phyloP scores from a whole-genome alignment of 2,329 filamentous ascomycete genomes.

The Aspergillus phoenicis region DNA sequence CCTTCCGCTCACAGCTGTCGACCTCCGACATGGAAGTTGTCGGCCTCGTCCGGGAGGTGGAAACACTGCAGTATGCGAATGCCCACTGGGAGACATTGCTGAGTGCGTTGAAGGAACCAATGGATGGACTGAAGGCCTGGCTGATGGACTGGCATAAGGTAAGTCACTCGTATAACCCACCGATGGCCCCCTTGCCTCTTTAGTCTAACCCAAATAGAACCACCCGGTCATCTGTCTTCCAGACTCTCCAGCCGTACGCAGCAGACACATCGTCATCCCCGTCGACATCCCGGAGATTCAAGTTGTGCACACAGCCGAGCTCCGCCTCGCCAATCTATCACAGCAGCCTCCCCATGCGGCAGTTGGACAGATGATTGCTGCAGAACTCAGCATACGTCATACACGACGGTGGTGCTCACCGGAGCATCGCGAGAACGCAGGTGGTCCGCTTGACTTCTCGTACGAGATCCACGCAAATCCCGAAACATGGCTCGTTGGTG shows the following conservation, averaged over 20 bases:
- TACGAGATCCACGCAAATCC: slow-evolving; percentile 76
- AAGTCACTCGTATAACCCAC: slow-evolving; percentile 17
- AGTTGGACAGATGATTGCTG: slow-evolving; percentile 52
- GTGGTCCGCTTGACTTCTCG: slow-evolving; percentile 69
- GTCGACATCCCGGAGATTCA: slow-evolving; percentile 85
- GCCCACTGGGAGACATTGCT: slow-evolving; percentile 58
- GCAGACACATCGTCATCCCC: slow-evolving; percentile 75
- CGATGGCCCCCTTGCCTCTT: neutral
- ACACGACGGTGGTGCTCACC: slow-evolving; percentile 57
- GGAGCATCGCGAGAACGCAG: slow-evolving; percentile 33
- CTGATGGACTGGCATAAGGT: slow-evolving; percentile 61
- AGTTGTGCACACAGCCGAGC: slow-evolving; percentile 73
- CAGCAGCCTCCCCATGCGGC: slow-evolving; percentile 40
- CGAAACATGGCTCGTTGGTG: slow-evolving; percentile 84
- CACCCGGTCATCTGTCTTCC: slow-evolving; percentile 38
- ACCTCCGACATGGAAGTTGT: slow-evolving; percentile 57
- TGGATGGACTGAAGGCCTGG: slow-evolving; percentile 53
- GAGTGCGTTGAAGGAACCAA: slow-evolving; percentile 50
- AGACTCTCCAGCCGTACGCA: slow-evolving; percentile 41
- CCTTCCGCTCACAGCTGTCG: slow-evolving; percentile 50
- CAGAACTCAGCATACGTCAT: slow-evolving; percentile 54
- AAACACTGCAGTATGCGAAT: slow-evolving; percentile 54
- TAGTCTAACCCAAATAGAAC: slow-evolving; percentile 28
- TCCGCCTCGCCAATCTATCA: slow-evolving; percentile 35
- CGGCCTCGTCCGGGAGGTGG: slow-evolving; percentile 56